Evolutionary conservation across 2,329 filamentous ascomycete species (phyloP), one percentile per base, ranked within the genome.

Genomic region (Rugonectria rugulosa): DNA sequence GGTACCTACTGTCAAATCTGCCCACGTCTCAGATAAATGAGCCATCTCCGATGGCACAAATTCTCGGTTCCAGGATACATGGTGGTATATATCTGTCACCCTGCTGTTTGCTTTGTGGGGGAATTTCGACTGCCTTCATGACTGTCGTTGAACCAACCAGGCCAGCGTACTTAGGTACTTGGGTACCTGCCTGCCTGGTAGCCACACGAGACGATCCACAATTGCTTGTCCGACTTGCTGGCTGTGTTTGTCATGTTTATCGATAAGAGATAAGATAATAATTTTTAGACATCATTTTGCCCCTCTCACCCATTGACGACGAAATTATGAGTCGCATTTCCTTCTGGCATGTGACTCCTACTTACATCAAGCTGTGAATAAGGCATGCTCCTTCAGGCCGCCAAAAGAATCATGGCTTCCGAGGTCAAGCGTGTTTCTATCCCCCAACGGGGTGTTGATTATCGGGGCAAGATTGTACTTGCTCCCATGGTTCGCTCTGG

Each of bases 401-500:
- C 81, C 45, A 77, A 77, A 73, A 74, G 78, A 73, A 79, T 75
- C 71, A 90, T 89, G 85, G 79, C 82, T 68, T 73, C 81, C 51
- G 75, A 78, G 66, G 67, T 79, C 57, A 88, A 89, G 71, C 86
- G 81, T 70, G 90, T 97, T 31, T 88, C 92, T 46, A 96, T 97
- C 63, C 94, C 94, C 62, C 84, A 81, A 58, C 90, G 89, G 73
- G 94, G 94, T 46, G 92, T 97, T 68, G 92, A 97, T 79, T 98
- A 97, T 76, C 86, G 94, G 66, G 90, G 90, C 75, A 97, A 96
- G 75, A 78, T 98, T 62, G 95, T 98, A 38, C 88, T 99, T 61
- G 95, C 95, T 59, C 95, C 95, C 34, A 99, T 99, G 95, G 94
- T 97, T 54, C 89, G 95, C 65, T 96, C 92, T n/a, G 95, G 95